These are phyloP conservation scores for Ensete ventricosum DNA, from an alignment of 176 grass and related monocot genomes.

Conservation along the genomic window DNA sequence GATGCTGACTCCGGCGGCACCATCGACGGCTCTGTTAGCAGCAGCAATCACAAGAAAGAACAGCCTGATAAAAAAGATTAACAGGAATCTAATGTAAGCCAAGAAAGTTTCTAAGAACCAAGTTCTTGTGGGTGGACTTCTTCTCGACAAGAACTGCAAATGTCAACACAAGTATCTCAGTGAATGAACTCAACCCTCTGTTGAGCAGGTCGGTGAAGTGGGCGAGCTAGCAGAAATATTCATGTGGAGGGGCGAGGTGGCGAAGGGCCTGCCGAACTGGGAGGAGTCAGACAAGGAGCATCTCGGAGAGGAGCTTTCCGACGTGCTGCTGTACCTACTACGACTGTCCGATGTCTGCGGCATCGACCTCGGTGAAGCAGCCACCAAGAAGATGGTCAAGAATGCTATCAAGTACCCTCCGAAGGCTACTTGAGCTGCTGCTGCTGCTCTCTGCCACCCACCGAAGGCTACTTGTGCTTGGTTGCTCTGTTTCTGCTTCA, in stretches of 20 bases:
- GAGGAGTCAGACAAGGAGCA: slow-evolving; percentile 2
- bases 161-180: too few relatives aligned
- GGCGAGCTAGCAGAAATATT: slow-evolving; percentile 15
- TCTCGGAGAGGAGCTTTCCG: slow-evolving; percentile 13
- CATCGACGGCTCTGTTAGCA: neutral
- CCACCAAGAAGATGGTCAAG: neutral
- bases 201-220: slow-evolving; percentile 2
- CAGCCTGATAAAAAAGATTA: neutral
- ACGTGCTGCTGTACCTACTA: slow-evolving; percentile 12
- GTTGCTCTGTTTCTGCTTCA: neutral
- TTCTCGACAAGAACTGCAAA: too few relatives aligned
- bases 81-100: neutral
- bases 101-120: too few relatives aligned
- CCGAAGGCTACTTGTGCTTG: neutral
- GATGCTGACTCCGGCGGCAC: neutral
- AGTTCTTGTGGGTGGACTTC: too few relatives aligned
- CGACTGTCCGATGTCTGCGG: slow-evolving; percentile 9
- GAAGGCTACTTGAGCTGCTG: neutral
- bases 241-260: slow-evolving; percentile 15
- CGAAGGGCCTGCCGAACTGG: slow-evolving; percentile 9
- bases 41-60: neutral
- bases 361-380: neutral
- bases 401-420: slow-evolving; percentile 4
- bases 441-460: neutral
- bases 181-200: neutral